Conservation (phyloP, 164 flowering plant genomes). For the Umbilicus rupestris region DNA sequence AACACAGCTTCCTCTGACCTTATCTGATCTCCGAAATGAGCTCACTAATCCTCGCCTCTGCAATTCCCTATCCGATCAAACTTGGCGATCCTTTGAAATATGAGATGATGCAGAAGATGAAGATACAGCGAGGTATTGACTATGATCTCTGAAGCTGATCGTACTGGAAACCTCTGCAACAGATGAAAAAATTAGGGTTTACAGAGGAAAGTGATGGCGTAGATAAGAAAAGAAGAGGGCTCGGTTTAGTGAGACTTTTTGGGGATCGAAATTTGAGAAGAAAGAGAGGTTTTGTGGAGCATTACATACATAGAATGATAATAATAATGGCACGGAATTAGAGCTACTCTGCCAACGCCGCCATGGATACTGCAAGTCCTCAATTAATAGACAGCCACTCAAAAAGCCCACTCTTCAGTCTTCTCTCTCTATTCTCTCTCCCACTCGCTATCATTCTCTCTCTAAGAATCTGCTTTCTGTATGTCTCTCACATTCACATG, state of each 20-base stretch:
- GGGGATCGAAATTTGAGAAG: conserved; percentile 7
- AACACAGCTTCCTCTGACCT: background rate
- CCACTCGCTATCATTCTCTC: conserved; percentile 12
- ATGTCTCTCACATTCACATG: conserved; percentile 9
- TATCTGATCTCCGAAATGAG: background rate
- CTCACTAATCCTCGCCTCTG: background rate
- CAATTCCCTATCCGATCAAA: too few species aligned
- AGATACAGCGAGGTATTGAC: too few species aligned
- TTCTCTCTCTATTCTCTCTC: conserved; percentile 1
- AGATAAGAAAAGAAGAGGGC: background rate
- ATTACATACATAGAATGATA: conserved; percentile 8
- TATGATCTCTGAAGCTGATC: background rate
- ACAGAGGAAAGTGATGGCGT: background rate
- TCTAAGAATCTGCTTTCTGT: background rate
- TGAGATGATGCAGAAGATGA: too few species aligned
- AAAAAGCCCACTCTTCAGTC: conserved; percentile 10
- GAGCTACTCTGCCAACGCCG: conserved; percentile 62
- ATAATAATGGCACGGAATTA: conserved; percentile 55
- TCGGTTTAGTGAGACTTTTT: conserved; percentile 1
- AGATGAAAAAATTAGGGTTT: background rate
- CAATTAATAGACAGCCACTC: conserved; percentile 21
- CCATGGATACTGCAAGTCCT: conserved; percentile 44
- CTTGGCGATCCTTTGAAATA: too few species aligned
- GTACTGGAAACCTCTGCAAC: background rate
- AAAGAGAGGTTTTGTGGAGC: background rate